Evolutionary conservation across 2,329 filamentous ascomycete species (phyloP), one percentile per base, ranked within the genome.

Genomic region (Lomentospora prolificans): DNA sequence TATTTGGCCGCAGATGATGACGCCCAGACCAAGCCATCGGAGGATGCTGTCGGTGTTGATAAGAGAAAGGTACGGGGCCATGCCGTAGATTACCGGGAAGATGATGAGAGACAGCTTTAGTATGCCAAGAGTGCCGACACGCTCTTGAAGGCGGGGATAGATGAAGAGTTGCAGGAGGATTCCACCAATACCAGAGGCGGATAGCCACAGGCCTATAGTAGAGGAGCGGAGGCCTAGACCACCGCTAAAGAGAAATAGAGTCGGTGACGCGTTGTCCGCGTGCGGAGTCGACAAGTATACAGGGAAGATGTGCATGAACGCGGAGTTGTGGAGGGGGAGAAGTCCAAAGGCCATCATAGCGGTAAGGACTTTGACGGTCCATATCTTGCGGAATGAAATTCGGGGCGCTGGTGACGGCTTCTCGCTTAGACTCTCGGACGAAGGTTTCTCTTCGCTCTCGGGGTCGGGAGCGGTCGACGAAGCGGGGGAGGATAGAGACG

Each of bases 241-340:
- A 33, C 81, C 80, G 14, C 75, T 73, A 64, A 85, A 85, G 57
- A 75, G 68, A 61, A 78, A 70, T 41, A 75, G 62, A 53, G 70
- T 63, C 58, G 64, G 59, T 62, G 66, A 63, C 61, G 65, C 62
- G 61, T 62, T 65, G 33, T 70, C 74, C 17, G 78, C 76, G 0
- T 79, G 76, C 0, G 67, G 65, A 2, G 78, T 79, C 7, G 82
- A 82, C 44, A 86, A 71, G 65, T 84, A 85, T 24, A 84, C 74
- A 28, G 82, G 82, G 62, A 80, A 83, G 51, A 86, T 75, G 48
- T 81, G 75, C 63, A 81, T 80, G 68, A 85, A 86, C 19, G 82
- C 78, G 57, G 77, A 79, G 65, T 84, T 79, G 67, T 86, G 83
- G 58, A 85, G 75, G 50, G 82, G 80, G 36, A 85, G 75, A 46